Conservation (phyloP, 371 early-diverging fungal genomes). For the Actinomucor elegans region DNA sequence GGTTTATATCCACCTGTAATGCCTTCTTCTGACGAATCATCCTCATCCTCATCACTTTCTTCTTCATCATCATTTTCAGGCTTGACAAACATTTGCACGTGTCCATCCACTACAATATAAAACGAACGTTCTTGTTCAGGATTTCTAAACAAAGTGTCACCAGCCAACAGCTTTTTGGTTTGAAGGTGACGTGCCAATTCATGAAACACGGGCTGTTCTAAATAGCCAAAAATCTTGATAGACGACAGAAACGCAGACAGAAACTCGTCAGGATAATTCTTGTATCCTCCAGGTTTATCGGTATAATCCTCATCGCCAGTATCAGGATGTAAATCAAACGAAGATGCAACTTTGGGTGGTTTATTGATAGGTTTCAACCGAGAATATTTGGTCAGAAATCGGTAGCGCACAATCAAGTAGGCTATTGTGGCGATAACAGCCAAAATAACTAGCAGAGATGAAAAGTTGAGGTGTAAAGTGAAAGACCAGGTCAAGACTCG, state of each 20-base stretch:
- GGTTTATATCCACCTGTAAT: conserved; percentile 13
- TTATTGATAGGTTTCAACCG: conserved; percentile 58
- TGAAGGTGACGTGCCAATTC: conserved; percentile 88
- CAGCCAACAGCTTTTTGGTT: conserved; percentile 82
- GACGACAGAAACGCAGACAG: conserved; percentile 80
- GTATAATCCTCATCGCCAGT: conserved; percentile 63
- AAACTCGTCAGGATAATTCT: conserved; percentile 81
- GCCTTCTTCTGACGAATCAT: neutral
- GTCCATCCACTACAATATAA: conserved; percentile 94
- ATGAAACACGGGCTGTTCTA: conserved; percentile 95
- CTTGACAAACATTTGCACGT: conserved; percentile 80
- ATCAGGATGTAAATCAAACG: conserved; percentile 82
- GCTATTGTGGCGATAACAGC: conserved; percentile 34
- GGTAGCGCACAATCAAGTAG: conserved; percentile 71
- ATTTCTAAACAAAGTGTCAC: conserved; percentile 81
- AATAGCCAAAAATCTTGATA: conserved; percentile 96
- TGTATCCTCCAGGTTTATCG: conserved; percentile 31
- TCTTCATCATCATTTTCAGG: conserved; percentile 37
- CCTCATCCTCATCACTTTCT: conserved; percentile 27
- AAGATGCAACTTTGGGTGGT: conserved; percentile 54
- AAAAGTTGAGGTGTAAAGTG: conserved; percentile 66
- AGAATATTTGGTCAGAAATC: conserved; percentile 78
- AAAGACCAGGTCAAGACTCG: conserved; percentile 69
- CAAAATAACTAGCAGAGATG: conserved; percentile 52
- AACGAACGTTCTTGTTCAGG: conserved; percentile 79